Evolutionary conservation across 2,329 filamentous ascomycete genomes (phyloP).

Genomic region (Botryotinia convoluta): DNA sequence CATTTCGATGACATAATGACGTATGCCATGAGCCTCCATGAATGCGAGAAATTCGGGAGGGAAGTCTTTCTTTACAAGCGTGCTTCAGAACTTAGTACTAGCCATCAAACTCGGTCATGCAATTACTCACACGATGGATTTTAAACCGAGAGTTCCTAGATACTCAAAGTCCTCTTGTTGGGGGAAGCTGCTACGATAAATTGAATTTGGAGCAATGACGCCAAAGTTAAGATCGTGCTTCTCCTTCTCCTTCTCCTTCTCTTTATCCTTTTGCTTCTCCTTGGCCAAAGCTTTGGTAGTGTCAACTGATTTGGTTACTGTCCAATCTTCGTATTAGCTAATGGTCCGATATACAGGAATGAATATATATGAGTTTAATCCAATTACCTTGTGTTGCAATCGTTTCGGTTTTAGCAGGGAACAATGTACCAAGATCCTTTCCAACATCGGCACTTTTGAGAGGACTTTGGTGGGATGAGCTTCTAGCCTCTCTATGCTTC

Average conservation of each 20-base stretch:
- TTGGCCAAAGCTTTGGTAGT: constrained; percentile 24
- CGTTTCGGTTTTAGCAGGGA: constrained; percentile 25
- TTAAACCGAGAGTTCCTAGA: constrained; percentile 65
- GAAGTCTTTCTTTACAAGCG: constrained; percentile 62
- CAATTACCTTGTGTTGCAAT: constrained; percentile 28
- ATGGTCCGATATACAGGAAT: neutral
- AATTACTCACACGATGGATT: constrained; percentile 69
- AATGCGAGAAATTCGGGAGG: constrained; percentile 57
- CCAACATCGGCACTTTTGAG: constrained; percentile 25
- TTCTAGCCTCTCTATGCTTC: constrained; percentile 12
- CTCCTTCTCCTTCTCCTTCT: constrained; percentile 1
- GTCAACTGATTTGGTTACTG: constrained; percentile 24
- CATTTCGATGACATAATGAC: constrained; percentile 73
- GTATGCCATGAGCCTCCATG: constrained; percentile 63
- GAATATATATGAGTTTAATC: neutral
- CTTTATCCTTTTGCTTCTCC: constrained; percentile 13
- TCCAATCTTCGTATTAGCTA: constrained; percentile 21
- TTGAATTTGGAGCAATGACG: constrained; percentile 60
- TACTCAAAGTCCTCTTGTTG: constrained; percentile 67
- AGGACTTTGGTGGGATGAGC: constrained; percentile 15
- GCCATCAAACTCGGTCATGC: neutral
- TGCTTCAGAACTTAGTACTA: constrained; percentile 43
- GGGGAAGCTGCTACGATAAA: constrained; percentile 84
- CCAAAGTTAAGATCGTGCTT: constrained; percentile 70
- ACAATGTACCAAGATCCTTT: constrained; percentile 22